These are phyloP conservation scores for Saccharomyces pastorianus DNA, from an alignment of 1,139 yeast species.

Conservation along the genomic window DNA sequence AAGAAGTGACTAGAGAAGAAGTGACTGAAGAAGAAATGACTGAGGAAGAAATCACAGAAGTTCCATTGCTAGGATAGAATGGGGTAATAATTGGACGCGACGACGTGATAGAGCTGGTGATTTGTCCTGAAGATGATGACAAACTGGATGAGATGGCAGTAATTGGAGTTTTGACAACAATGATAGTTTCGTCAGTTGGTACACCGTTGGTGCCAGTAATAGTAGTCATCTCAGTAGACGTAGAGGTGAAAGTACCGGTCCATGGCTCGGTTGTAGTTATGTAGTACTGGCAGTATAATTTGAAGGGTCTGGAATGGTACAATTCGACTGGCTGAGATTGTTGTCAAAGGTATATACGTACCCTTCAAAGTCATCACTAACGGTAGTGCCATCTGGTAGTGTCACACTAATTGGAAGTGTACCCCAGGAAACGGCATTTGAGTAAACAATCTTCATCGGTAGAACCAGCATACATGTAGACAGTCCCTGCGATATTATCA, in stretches of 20 bases:
- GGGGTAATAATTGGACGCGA: neutral
- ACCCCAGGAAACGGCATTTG: neutral
- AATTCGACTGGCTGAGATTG: neutral
- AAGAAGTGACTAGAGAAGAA: neutral
- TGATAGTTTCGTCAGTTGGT: neutral
- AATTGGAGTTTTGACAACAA: neutral
- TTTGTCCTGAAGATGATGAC: neutral
- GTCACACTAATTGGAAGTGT: neutral
- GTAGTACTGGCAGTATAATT: neutral
- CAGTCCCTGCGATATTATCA: neutral
- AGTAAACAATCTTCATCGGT: constrained; percentile 26
- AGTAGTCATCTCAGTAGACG: neutral
- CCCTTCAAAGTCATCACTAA: neutral
- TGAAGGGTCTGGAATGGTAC: neutral
- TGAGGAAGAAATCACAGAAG: neutral
- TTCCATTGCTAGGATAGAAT: neutral
- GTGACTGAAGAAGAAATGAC: neutral
- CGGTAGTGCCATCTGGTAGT: neutral
- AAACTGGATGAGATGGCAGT: neutral
- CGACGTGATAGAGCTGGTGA: neutral
- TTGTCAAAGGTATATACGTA: neutral
- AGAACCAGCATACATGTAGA: constrained; percentile 6
- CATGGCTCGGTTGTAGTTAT: too few species aligned
- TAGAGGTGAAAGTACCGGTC: neutral
- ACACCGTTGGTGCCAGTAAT: neutral